These are phyloP conservation scores for Juncus effusus DNA, from an alignment of 176 grass and related monocot species.

Conservation along the genomic window DNA sequence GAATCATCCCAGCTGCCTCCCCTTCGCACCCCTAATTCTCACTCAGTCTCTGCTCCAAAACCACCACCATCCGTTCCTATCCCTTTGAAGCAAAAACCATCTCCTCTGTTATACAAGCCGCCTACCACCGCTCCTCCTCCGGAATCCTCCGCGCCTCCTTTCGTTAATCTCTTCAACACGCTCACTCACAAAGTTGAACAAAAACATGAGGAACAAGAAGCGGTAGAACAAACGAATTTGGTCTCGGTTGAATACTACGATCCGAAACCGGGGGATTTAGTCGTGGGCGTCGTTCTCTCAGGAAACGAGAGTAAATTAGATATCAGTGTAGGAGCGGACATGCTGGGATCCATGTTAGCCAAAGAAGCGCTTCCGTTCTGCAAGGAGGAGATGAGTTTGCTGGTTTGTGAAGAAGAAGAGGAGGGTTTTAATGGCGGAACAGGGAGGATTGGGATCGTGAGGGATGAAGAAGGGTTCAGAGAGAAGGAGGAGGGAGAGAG, in stretches of 20 bases:
- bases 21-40: constrained; percentile 24
- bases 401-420: constrained; percentile 10
- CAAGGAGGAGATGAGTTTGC: constrained; percentile 31
- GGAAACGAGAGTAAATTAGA: constrained; percentile 76
- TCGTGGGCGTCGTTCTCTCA: constrained; percentile 66
- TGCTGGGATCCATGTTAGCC: constrained; percentile 69
- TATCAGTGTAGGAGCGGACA: constrained; percentile 68
- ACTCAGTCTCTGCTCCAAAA: background rate
- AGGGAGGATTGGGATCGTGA: constrained; percentile 57
- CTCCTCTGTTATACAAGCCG: constrained; percentile 15
- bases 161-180: constrained; percentile 27
- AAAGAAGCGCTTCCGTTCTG: constrained; percentile 86
- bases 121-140: constrained; percentile 28
- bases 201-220: background rate
- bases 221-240: background rate
- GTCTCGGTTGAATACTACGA: constrained; percentile 38
- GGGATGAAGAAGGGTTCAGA: constrained; percentile 32
- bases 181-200: constrained; percentile 18
- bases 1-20: constrained; percentile 9
- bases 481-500: constrained; percentile 31
- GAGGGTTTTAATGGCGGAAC: constrained; percentile 10
- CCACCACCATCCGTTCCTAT: background rate
- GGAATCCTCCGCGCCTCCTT: background rate
- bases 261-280: constrained; percentile 68
- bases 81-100: background rate